Evolutionary conservation across 306 rosid species (phyloP).

Genomic region (Castanospermum australe): DNA sequence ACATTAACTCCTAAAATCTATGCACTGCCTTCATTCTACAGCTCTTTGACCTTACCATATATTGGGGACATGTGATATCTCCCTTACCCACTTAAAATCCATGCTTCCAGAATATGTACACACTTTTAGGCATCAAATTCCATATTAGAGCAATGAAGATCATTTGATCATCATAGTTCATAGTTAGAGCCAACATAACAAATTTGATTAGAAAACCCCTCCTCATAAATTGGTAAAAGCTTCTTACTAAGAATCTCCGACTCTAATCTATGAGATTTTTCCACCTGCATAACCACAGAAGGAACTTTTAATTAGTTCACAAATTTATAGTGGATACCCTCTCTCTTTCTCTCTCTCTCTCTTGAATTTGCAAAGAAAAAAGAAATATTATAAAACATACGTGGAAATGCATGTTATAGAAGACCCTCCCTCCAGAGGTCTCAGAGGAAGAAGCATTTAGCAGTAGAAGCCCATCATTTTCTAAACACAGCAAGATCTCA

Average conservation of each 20-base stretch:
- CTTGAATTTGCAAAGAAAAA: too few species aligned
- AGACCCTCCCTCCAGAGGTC: slow-evolving; percentile 39
- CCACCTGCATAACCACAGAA: neutral
- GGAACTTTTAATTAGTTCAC: neutral
- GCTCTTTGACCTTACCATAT: neutral
- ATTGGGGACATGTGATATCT: neutral
- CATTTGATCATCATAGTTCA: neutral
- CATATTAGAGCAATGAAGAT: neutral
- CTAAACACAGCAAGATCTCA: slow-evolving; percentile 32
- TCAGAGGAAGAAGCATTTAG: slow-evolving; percentile 49
- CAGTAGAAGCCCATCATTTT: slow-evolving; percentile 36
- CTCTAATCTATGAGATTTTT: neutral
- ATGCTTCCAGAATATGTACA: neutral
- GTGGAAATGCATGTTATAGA: slow-evolving; percentile 46
- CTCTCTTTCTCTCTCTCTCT: too few species aligned
- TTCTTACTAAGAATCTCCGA: neutral
- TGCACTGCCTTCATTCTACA: neutral
- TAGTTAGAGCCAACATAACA: neutral
- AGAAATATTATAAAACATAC: slow-evolving; percentile 7
- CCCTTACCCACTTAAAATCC: too few species aligned
- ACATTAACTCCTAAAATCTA: neutral
- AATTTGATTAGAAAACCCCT: neutral
- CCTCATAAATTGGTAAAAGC: neutral
- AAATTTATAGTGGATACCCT: neutral
- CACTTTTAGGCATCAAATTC: neutral